Percentiles rank a stretch among this genome's conserved stretches.
Evolutionary conservation across 352 stramenopile species (phyloP).

Genomic region (Pythium graminicola): DNA sequence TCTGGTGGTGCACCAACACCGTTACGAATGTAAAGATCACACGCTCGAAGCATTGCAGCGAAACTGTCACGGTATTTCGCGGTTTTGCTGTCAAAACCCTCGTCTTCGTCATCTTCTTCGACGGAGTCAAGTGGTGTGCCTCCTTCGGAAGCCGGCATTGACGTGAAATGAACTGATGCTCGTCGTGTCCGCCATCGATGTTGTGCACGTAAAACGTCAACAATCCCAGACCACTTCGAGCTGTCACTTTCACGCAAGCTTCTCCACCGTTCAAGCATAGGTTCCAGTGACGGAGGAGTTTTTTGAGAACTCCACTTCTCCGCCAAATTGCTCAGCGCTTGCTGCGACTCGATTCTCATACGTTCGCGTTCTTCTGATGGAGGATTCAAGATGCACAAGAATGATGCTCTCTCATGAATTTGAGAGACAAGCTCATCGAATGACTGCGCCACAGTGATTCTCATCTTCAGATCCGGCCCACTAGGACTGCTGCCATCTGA

Average conservation of each 20-base stretch:
- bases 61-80: conserved; percentile 59
- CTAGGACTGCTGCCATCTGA: not conserved
- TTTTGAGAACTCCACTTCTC: conserved; percentile 84
- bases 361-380: conserved; percentile 63
- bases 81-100: conserved; percentile 18
- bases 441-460: conserved; percentile 46
- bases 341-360: conserved; percentile 58
- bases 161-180: conserved; percentile 32
- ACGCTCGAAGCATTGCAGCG: conserved; percentile 76
- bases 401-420: conserved; percentile 60
- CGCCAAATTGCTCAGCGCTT: conserved; percentile 71
- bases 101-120: conserved; percentile 22
- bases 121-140: conserved; percentile 17
- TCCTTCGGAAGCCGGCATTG: not conserved
- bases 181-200: conserved; percentile 50
- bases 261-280: conserved; percentile 84
- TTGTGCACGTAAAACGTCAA: conserved; percentile 75
- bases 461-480: conserved; percentile 41
- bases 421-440: conserved; percentile 68
- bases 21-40: conserved; percentile 82
- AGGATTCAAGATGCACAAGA: conserved; percentile 68
- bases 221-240: conserved; percentile 81
- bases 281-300: conserved; percentile 71
- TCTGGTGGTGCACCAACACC: conserved; percentile 75
- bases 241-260: conserved; percentile 65